These are phyloP conservation scores for Catenaria anguillulae DNA, from an alignment of 371 early-diverging fungal species.

Conservation along the genomic window DNA sequence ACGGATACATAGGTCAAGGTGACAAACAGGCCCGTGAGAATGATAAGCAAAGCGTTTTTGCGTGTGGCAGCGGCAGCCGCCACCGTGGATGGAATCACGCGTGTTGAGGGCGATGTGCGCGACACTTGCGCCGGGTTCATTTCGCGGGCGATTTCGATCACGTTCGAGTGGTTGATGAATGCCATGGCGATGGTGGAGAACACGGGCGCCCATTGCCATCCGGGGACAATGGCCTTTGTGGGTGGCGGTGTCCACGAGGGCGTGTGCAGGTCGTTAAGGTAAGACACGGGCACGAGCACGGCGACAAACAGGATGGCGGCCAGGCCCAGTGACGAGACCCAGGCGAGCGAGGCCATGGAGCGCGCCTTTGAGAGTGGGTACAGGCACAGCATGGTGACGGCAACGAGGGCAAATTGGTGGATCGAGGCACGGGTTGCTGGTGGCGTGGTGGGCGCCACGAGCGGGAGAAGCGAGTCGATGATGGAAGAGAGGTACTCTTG, in stretches of 20 bases:
- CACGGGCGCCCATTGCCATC: neutral
- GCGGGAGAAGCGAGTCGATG: neutral
- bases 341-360: neutral
- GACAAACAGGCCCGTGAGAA: neutral
- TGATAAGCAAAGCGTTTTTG: neutral
- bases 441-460: neutral
- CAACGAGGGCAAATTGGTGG: too few relatives aligned
- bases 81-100: neutral
- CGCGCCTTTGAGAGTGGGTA: neutral
- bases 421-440: neutral
- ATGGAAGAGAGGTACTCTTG: neutral
- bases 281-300: neutral
- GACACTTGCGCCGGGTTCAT: neutral
- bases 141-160: slow-evolving; percentile 3
- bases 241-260: neutral
- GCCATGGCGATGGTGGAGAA: neutral
- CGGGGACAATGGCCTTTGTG: neutral
- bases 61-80: neutral
- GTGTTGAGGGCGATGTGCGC: too few relatives aligned
- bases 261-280: neutral
- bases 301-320: neutral
- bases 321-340: neutral
- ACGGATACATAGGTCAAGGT: neutral
- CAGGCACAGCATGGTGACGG: neutral
- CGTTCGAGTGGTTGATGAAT: slow-evolving; percentile 5